phyloP scores from a whole-genome alignment of 768 basidiomycete species.

The Paxillus rubicundulus region DNA sequence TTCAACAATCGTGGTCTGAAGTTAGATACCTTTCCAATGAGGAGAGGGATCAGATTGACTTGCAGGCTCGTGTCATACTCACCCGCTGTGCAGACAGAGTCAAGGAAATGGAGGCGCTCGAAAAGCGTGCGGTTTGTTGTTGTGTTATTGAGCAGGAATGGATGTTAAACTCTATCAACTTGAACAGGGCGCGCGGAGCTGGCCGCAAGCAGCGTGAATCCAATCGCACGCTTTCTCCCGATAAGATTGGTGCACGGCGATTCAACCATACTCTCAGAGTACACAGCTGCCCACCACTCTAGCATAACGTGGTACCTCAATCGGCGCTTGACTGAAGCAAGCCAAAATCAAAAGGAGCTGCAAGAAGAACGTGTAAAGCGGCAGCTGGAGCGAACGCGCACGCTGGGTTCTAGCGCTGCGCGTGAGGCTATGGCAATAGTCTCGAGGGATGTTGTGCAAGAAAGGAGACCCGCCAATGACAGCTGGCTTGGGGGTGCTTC shows the following conservation, averaged over 20 bases:
- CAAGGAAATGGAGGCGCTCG: slow-evolving; percentile 81
- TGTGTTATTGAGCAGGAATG: slow-evolving; percentile 13
- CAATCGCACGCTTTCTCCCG: slow-evolving; percentile 69
- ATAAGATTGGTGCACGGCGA: slow-evolving; percentile 63
- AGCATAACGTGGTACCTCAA: slow-evolving; percentile 90
- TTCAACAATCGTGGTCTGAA: slow-evolving; percentile 56
- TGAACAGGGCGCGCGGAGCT: slow-evolving; percentile 63
- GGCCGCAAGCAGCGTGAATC: slow-evolving; percentile 60
- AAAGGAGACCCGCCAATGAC: slow-evolving; percentile 27
- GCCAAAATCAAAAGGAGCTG: slow-evolving; percentile 78
- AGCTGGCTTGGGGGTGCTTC: slow-evolving; percentile 64
- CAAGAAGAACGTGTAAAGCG: slow-evolving; percentile 93
- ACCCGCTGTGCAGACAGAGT: slow-evolving; percentile 84
- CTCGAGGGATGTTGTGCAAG: slow-evolving; percentile 27
- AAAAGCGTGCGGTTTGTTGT: slow-evolving; percentile 67
- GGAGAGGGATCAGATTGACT: slow-evolving; percentile 94
- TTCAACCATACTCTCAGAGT: slow-evolving; percentile 50
- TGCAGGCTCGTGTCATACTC: slow-evolving; percentile 84
- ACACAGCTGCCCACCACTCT: slow-evolving; percentile 88
- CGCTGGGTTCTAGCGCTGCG: slow-evolving; percentile 77
- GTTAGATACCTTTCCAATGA: slow-evolving; percentile 78
- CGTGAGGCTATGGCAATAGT: slow-evolving; percentile 55
- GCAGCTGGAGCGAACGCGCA: slow-evolving; percentile 78
- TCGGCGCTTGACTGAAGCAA: slow-evolving; percentile 73
- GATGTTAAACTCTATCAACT: slow-evolving; percentile 13